phyloP scores from a whole-genome alignment of 2,329 filamentous ascomycete species.

The Diaporthe nobilis region DNA sequence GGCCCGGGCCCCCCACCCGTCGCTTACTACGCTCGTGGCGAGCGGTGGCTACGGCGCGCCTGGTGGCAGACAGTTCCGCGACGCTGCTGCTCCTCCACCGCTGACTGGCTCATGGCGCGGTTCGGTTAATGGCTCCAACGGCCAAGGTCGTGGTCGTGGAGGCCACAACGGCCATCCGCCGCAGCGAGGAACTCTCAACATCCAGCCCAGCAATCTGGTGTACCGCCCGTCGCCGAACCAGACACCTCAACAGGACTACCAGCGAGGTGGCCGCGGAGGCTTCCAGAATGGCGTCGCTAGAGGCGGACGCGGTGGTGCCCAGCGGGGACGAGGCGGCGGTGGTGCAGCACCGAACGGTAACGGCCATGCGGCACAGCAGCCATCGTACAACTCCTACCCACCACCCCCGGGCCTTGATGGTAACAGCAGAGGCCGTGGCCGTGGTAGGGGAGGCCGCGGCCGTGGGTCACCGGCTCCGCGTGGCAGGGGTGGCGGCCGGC shows the following conservation, averaged over 20 bases:
- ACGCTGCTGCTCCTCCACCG: conserved; percentile 68
- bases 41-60: conserved; percentile 59
- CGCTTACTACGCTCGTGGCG: conserved; percentile 65
- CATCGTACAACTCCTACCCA: conserved; percentile 69
- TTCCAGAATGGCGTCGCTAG: conserved; percentile 45
- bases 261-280: conserved; percentile 29
- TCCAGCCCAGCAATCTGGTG: conserved; percentile 67
- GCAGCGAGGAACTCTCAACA: conserved; percentile 50
- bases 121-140: conserved; percentile 63
- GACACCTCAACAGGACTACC: conserved; percentile 47
- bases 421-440: conserved; percentile 59
- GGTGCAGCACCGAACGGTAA: conserved; percentile 36
- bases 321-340: conserved; percentile 44
- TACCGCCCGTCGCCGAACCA: conserved; percentile 58
- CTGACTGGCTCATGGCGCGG: conserved; percentile 72
- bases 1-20: conserved; percentile 65
- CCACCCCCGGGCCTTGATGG: conserved; percentile 71
- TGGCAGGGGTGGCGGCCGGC: conserved; percentile 39
- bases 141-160: conserved; percentile 56
- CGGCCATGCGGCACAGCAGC: conserved; percentile 37
- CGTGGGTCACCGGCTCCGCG: conserved; percentile 40
- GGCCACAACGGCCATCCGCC: conserved; percentile 46
- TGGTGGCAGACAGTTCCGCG: conserved; percentile 73
- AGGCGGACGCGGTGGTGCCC: conserved; percentile 49
- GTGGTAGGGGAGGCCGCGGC: conserved; percentile 52